These are phyloP conservation scores for Westerdykella aurantiaca DNA, from an alignment of 2,329 filamentous ascomycete genomes.

Conservation along the genomic window DNA sequence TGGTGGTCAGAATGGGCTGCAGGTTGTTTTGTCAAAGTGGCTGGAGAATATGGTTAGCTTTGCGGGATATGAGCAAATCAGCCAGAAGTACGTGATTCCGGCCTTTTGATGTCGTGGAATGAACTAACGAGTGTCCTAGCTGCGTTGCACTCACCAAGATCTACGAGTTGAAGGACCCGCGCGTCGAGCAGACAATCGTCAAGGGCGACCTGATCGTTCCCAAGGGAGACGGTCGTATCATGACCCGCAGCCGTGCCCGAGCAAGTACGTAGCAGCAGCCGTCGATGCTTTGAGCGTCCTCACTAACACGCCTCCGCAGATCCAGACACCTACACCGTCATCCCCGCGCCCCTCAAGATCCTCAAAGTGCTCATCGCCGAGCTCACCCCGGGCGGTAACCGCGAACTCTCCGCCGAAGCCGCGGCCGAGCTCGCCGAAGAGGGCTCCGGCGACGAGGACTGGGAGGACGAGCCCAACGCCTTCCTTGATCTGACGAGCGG, in stretches of 20 bases:
- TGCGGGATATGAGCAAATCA: constrained; percentile 95
- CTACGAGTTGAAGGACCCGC: constrained; percentile 77
- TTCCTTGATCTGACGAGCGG: constrained; percentile 63
- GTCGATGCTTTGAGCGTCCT: background rate
- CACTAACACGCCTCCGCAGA: constrained; percentile 45
- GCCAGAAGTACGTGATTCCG: constrained; percentile 70
- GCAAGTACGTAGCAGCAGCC: constrained; percentile 53
- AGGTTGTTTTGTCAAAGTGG: constrained; percentile 91
- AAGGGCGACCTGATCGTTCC: constrained; percentile 87
- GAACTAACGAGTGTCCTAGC: constrained; percentile 41
- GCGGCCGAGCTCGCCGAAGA: constrained; percentile 61
- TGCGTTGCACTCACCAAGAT: constrained; percentile 90
- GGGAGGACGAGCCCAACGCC: constrained; percentile 78
- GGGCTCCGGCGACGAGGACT: constrained; percentile 57
- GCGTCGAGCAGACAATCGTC: constrained; percentile 72
- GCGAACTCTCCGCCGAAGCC: constrained; percentile 52
- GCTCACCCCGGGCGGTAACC: constrained; percentile 65
- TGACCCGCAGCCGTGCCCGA: constrained; percentile 87
- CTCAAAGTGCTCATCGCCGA: constrained; percentile 94
- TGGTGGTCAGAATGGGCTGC: constrained; percentile 71
- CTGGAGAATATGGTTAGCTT: constrained; percentile 95
- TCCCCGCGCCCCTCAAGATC: constrained; percentile 88
- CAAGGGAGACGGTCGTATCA: constrained; percentile 68
- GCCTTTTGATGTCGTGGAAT: background rate
- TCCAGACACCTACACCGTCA: constrained; percentile 82